Percentiles rank a stretch among this genome's conserved stretches.
Conservation (phyloP, 2,329 filamentous ascomycete genomes). For the Fusarium nodosum region DNA sequence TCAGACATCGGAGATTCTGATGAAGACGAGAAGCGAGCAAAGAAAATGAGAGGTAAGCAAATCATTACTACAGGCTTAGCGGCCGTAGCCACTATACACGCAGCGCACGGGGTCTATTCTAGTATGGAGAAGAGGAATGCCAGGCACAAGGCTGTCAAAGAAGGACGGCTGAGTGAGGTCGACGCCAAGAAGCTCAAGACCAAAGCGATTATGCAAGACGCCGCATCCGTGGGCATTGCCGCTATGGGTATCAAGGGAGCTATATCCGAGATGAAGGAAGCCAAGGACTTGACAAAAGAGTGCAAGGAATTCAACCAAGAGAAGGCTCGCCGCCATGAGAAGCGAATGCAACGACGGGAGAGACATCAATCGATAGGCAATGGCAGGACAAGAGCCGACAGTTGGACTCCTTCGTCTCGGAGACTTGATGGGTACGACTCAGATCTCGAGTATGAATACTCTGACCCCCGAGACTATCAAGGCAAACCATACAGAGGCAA, state of each 20-base stretch:
- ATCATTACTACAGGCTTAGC: slow-evolving; percentile 69
- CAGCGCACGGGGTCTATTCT: slow-evolving; percentile 69
- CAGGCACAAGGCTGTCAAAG: slow-evolving; percentile 66
- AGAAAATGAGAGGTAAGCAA: slow-evolving; percentile 74
- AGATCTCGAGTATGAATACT: slow-evolving; percentile 57
- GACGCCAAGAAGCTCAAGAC: slow-evolving; percentile 70
- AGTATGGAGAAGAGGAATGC: slow-evolving; percentile 69
- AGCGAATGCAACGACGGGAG: slow-evolving; percentile 58
- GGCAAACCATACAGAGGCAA: slow-evolving; percentile 48
- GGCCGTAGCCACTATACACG: slow-evolving; percentile 71
- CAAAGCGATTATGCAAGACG: slow-evolving; percentile 69
- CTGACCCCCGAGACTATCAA: slow-evolving; percentile 60
- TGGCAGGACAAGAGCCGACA: slow-evolving; percentile 60
- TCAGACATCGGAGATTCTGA: slow-evolving; percentile 71
- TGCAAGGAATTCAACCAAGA: slow-evolving; percentile 64
- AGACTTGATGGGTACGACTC: slow-evolving; percentile 57
- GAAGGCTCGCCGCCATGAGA: slow-evolving; percentile 64
- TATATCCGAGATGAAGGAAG: slow-evolving; percentile 69
- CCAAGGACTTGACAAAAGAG: slow-evolving; percentile 63
- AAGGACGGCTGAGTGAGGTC: slow-evolving; percentile 64
- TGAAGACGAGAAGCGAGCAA: slow-evolving; percentile 66
- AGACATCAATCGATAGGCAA: slow-evolving; percentile 46
- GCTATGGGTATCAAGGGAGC: slow-evolving; percentile 70
- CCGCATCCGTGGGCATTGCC: slow-evolving; percentile 70
- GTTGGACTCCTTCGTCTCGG: slow-evolving; percentile 60